These are phyloP conservation scores for Paratrypanosoma confusum DNA, from an alignment of 208 protist genomes.

Conservation along the genomic window DNA sequence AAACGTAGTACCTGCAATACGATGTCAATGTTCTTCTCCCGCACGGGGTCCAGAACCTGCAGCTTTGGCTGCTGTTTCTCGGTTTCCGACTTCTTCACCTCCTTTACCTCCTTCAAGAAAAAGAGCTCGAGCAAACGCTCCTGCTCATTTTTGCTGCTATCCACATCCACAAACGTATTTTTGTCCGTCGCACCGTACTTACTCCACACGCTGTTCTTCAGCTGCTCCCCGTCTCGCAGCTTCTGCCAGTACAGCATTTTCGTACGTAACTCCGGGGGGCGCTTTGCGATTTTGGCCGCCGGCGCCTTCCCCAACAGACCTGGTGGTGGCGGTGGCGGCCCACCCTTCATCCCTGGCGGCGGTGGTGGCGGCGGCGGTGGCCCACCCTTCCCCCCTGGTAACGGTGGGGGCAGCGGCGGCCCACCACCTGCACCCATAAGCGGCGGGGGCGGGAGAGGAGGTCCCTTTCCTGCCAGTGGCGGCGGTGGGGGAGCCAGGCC, in stretches of 20 bases:
- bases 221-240: conserved; percentile 1
- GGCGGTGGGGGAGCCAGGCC: conserved; percentile 18
- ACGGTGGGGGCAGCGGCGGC: conserved; percentile 16
- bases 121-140: too few species aligned
- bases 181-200: background rate
- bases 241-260: conserved; percentile 17
- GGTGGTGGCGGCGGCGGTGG: conserved; percentile 12
- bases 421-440: background rate
- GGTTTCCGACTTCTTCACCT: background rate
- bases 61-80: too few species aligned
- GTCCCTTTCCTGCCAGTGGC: conserved; percentile 6
- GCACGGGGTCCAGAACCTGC: conserved; percentile 31
- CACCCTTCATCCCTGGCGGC: conserved; percentile 1
- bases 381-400: conserved; percentile 7
- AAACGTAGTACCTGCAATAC: conserved; percentile 68
- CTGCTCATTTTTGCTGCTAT: too few species aligned
- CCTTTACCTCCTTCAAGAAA: conserved; percentile 2
- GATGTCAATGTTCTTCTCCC: conserved; percentile 65
- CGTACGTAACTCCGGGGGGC: conserved; percentile 11
- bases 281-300: too few species aligned
- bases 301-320: background rate
- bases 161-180: too few species aligned
- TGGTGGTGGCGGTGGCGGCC: background rate
- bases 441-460: conserved; percentile 21
- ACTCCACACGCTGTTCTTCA: background rate